Evolutionary conservation across 306 rosid genomes (phyloP), one percentile per base, ranked within the genome.

Genomic region (Vigna radiata): DNA sequence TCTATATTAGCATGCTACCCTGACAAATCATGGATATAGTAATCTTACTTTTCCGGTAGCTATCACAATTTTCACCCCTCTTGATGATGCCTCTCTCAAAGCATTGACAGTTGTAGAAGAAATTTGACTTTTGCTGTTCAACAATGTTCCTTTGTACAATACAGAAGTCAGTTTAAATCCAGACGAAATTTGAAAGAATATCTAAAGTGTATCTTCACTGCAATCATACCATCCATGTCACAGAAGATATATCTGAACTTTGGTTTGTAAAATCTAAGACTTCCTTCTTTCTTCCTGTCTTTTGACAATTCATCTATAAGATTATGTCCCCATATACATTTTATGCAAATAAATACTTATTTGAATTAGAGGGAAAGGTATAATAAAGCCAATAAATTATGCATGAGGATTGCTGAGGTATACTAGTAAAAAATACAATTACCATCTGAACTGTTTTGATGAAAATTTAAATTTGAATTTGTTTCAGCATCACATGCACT

Each of bases 41-140:
- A 18, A 18, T 63, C 93, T 82, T 88, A 95, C 97, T 87, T 95
- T 95, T 81, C 98, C 98, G 0, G 98, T 95, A 82, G 98, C 98
- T 72, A 95, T 89, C 78, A 95, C 93, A 85, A 95, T 85, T 82
- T 95, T 90, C 81, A 92, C 92, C 81, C 97, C 99, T 86, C 93
- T 92, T 39, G 86, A 85, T 48, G 83, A 58, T 39, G 89, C 99
- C 79, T 92, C 97, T 83, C 83, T 89, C 83, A 95, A 72, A 76
- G 97, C 99, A 82, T 75, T 81, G 73, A 74, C 87, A 77, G 90
- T 95, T 55, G 88, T 54, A 58, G 89, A 65, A 80, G 88, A 72
- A 82, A 95, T 77, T 86, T 83, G 97, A 83, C 97, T 87, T 84
- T 87, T 88, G 81, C 96, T 88, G 87, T 92, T 85, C 78, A 95